Percentiles rank a stretch among this genome's conserved stretches.
Conservation (phyloP, 768 basidiomycete species). For the Pleurotus djamor region DNA sequence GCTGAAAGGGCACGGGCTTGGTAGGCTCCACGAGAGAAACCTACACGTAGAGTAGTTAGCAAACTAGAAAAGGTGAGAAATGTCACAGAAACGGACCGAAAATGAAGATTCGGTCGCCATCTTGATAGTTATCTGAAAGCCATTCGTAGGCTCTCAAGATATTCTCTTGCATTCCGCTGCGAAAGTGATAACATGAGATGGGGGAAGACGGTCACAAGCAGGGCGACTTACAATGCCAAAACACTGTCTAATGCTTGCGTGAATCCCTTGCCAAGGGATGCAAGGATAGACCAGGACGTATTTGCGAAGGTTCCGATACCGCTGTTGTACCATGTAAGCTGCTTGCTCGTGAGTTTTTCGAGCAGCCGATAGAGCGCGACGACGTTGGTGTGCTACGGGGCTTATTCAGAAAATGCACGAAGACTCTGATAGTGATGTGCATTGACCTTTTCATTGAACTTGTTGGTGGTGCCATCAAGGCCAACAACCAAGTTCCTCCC, state of each 20-base stretch:
- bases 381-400: conserved; percentile 24
- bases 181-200: no score
- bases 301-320: conserved; percentile 25
- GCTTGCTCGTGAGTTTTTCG: conserved; percentile 14
- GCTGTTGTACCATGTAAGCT: conserved; percentile 27
- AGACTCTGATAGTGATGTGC: no score
- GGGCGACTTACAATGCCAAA: no score
- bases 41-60: conserved; percentile 14
- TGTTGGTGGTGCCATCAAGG: conserved; percentile 25
- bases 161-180: conserved; percentile 29
- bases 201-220: no score
- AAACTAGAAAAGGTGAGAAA: no score
- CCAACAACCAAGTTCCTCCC: not conserved
- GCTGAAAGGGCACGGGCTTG: conserved; percentile 41
- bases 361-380: conserved; percentile 21
- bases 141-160: conserved; percentile 37
- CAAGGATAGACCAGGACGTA: conserved; percentile 8
- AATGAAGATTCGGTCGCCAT: conserved; percentile 36
- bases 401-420: not conserved
- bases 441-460: no score
- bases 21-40: conserved; percentile 50
- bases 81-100: conserved; percentile 25
- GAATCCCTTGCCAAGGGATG: no score
- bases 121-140: conserved; percentile 34
- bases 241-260: no score